Conservation (phyloP, 306 rosid genomes). For the Alnus glutinosa region DNA sequence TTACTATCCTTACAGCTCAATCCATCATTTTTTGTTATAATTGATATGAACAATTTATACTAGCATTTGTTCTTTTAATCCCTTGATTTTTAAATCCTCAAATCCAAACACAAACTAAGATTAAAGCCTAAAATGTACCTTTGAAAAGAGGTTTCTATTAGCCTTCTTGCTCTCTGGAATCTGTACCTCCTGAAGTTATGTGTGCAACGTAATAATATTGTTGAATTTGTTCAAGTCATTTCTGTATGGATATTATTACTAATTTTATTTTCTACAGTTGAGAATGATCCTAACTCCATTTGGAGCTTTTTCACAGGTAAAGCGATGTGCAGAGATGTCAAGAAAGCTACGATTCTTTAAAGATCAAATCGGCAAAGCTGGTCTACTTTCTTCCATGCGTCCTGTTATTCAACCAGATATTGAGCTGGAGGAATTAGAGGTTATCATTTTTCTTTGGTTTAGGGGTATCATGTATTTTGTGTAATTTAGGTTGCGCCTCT, state of each 20-base stretch:
- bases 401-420: slow-evolving; percentile 69
- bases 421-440: slow-evolving; percentile 94
- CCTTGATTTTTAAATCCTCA: background rate
- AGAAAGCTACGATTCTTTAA: slow-evolving; percentile 88
- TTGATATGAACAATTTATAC: background rate
- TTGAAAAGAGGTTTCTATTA: slow-evolving; percentile 7
- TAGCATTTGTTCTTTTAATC: no score
- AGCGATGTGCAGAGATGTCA: slow-evolving; percentile 98
- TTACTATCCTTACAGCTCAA: background rate
- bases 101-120: background rate
- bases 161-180: slow-evolving; percentile 14
- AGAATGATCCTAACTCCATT: slow-evolving; percentile 14
- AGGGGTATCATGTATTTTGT: no score
- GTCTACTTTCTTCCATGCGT: slow-evolving; percentile 54
- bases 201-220: background rate
- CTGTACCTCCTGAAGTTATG: background rate
- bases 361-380: slow-evolving; percentile 92
- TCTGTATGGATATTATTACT: background rate
- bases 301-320: slow-evolving; percentile 65
- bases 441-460: slow-evolving; percentile 9
- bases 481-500: no score
- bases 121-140: slow-evolving; percentile 25
- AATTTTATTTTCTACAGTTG: background rate
- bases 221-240: slow-evolving; percentile 6
- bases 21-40: background rate